Base-by-base conservation (phyloP, 768 basidiomycete genomes). In the Agrocybe chaxingu region DNA sequence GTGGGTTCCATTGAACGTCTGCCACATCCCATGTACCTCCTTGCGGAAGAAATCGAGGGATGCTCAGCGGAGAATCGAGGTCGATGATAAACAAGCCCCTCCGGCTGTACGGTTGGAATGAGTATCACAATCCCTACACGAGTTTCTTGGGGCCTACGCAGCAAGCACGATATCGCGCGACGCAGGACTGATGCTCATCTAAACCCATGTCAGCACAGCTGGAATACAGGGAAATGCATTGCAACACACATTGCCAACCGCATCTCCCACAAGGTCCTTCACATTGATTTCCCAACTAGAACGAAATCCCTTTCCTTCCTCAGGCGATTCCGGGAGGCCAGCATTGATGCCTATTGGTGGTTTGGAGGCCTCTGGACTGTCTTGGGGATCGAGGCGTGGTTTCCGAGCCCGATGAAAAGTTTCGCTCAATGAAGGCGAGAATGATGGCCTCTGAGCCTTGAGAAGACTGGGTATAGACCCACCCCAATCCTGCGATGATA, bases 11-110 rank as follows among this genome's bases (percentile, higher is more conserved):
- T 57, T 92, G 89, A 0, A 93, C 89, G 60, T 94, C 90, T 0
- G 90, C 89, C 8, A 97, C 93, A 59, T 96, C 91, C 92, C 94
- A 98, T 4, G 90, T 92, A 1, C 94, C 95, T 2, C 93, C 92
- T 69, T 99, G 95, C 10, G 96, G 96, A 7, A 99, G 78, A 63
- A 96, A 98, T 9, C 96, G 80, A 18, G 97, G 97, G 0, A 93
- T 79, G 55, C 90, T 84, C 12, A 90, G 74, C 1, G 92, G 92
- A 9, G 88, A 81, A 53, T 93, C 86, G 11, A 99, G 77, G 72
- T 98, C 97, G 53, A 99, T 90, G 50, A 98, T 93, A 65, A 90
- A 98, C 11, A 99, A 76, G 0, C 96, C 96, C 50, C 92, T 85
- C 4, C 95, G 87, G 13, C 84, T 85, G 48, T 32, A 61, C 7